Percentiles rank a stretch among this genome's conserved stretches.
phyloP scores from a whole-genome alignment of 352 stramenopile genomes.

The Pythium dissotocum region DNA sequence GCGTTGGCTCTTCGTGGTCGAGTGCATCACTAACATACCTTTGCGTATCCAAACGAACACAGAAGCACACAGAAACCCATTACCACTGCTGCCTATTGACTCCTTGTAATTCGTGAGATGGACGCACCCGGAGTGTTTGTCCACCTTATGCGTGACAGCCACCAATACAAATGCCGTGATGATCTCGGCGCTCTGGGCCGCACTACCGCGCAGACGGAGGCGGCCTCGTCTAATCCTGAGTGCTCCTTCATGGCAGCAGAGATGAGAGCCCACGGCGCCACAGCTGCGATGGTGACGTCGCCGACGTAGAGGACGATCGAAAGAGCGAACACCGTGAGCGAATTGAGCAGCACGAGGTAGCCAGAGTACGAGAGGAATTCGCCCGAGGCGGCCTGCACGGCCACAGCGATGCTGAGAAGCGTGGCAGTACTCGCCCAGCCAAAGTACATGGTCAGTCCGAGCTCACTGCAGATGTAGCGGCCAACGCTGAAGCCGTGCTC shows the following conservation, averaged over 20 bases:
- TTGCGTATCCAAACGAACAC: constrained; percentile 7
- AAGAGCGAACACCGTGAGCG: constrained; percentile 55
- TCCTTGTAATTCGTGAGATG: no score
- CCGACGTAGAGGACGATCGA: constrained; percentile 54
- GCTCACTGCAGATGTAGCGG: constrained; percentile 57
- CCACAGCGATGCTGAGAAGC: constrained; percentile 69
- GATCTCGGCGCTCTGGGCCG: constrained; percentile 54
- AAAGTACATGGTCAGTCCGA: constrained; percentile 70
- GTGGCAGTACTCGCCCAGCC: constrained; percentile 69
- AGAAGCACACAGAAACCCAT: no score
- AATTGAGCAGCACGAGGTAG: constrained; percentile 56
- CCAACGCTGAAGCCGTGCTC: constrained; percentile 43
- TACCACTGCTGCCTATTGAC: no score
- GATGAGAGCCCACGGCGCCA: constrained; percentile 65
- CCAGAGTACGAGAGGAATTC: constrained; percentile 51
- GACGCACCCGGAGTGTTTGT: no score
- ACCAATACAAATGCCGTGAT: constrained; percentile 64
- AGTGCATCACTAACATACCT: no score
- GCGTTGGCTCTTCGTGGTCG: no score
- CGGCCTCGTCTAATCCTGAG: constrained; percentile 46
- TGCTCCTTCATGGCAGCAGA: constrained; percentile 55
- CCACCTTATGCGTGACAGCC: background rate
- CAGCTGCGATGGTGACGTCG: constrained; percentile 55
- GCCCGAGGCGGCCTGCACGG: constrained; percentile 43
- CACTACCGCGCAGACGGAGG: constrained; percentile 58